A percentile compares a stretch with the other conserved stretches of the same genome.
Conservation (phyloP, 192 early-diverging fungal species). For the Phycomyces nitens region DNA sequence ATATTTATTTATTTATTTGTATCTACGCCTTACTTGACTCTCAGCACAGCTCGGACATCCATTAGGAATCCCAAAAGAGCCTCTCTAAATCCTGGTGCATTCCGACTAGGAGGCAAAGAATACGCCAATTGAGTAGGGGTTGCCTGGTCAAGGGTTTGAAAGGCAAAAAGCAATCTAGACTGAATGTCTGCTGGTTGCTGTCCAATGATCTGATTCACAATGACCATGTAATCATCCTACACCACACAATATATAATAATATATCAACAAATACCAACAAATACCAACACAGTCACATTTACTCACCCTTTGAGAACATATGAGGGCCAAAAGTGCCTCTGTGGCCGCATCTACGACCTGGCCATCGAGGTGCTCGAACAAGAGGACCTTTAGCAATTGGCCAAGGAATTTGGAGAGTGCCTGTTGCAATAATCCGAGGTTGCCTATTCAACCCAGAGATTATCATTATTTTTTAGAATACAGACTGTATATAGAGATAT, state of each 20-base stretch:
- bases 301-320: slow-evolving; percentile 46
- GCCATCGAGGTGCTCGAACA: slow-evolving; percentile 63
- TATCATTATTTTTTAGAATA: too few species aligned
- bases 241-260: background rate
- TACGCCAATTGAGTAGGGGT: slow-evolving; percentile 41
- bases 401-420: slow-evolving; percentile 52
- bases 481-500: background rate
- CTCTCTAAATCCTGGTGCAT: slow-evolving; percentile 41
- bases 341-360: slow-evolving; percentile 58
- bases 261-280: too few species aligned
- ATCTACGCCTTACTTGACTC: slow-evolving; percentile 42
- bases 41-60: slow-evolving; percentile 63
- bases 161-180: slow-evolving; percentile 40
- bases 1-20: too few species aligned
- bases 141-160: slow-evolving; percentile 41
- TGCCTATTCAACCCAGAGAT: too few species aligned
- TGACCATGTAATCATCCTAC: slow-evolving; percentile 41
- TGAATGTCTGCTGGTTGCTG: slow-evolving; percentile 42
- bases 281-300: too few species aligned
- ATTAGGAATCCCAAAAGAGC: slow-evolving; percentile 54
- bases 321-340: slow-evolving; percentile 56
- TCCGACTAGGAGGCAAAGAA: slow-evolving; percentile 23
- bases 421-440: slow-evolving; percentile 31
- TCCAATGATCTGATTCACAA: slow-evolving; percentile 52
- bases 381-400: slow-evolving; percentile 48